Evolutionary conservation across 495 filamentous ascomycete genomes (phyloP), one percentile per base, ranked within the genome.

Genomic region (Hypoxylon subgilvum): DNA sequence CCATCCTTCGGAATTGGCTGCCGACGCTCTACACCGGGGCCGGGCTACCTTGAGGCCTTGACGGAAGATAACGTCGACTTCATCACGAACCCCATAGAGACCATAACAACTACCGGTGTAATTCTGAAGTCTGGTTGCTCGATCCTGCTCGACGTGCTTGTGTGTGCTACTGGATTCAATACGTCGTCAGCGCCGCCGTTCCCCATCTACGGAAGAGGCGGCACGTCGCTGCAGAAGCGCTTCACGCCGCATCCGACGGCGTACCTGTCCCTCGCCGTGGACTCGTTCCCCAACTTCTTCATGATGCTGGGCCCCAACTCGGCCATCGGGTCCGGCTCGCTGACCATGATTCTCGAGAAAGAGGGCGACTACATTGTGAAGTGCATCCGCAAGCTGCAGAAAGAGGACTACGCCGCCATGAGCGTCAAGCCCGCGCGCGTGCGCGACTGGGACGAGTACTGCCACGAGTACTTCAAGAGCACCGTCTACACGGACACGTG

Each of bases 101-200:
- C 64, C 12, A 76, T 89, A 55, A 85, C 82, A 0, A 50, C 70
- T 4, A 77, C 67, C 0, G 82, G 83, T 0, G 75, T 85, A 31
- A 57, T 72, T 9, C 78, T 80, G 3, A 70, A 72, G 23, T 76
- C 80, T 12, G 78, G 78, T 27, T 63, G 79, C 9, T 56, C 72
- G 14, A 68, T 81, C 0, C 31, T 36, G 17, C 30, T 75, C 8
- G 85, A 89, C 55, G 77, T 75, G 7, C 74, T 86, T 8, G 79
- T 89, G 63, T 89, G 86, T 69, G 81, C 88, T 2, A 91, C 88
- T 0, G 88, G 88, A 2, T 87, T 83, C 56, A 81, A 88, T 58
- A 65, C 69, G 17, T 80, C 84, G 31, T 70, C 82, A 19, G 74
- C 80, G 3, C 85, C 86, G 0, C 81, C 80, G 2, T 90, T 89